These are phyloP conservation scores for Botryotinia convoluta DNA, from an alignment of 2,329 filamentous ascomycete genomes.

Conservation along the genomic window DNA sequence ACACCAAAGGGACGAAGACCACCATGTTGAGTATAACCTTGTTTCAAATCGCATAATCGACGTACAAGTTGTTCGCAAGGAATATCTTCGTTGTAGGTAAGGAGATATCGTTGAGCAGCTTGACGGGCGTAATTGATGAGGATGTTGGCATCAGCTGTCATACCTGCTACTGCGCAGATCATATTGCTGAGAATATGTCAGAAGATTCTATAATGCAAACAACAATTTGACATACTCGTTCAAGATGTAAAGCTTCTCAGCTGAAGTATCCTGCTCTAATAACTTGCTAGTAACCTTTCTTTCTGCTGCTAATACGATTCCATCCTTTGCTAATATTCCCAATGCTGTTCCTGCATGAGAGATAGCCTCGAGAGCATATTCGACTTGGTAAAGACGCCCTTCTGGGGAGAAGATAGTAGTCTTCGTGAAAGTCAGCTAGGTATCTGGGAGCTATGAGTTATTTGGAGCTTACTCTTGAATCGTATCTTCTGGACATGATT, in stretches of 20 bases:
- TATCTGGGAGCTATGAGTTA: background rate
- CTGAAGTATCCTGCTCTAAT: conserved; percentile 97
- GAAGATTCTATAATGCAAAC: conserved; percentile 18
- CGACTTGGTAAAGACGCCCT: conserved; percentile 96
- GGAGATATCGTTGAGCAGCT: conserved; percentile 93
- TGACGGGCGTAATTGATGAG: conserved; percentile 99
- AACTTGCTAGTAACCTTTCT: conserved; percentile 99
- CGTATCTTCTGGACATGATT: conserved; percentile 91
- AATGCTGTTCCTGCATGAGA: conserved; percentile 97
- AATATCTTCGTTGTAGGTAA: conserved; percentile 99
- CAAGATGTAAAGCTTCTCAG: conserved; percentile 98
- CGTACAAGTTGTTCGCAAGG: conserved; percentile 98
- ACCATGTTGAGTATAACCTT: conserved; percentile 98
- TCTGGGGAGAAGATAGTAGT: conserved; percentile 99
- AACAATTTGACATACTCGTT: conserved; percentile 71
- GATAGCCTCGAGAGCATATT: conserved; percentile 98
- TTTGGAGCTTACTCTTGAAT: conserved; percentile 75
- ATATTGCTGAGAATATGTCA: conserved; percentile 70
- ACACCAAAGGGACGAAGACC: conserved; percentile 97
- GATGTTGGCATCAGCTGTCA: conserved; percentile 99
- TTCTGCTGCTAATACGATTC: conserved; percentile 96
- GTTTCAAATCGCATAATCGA: conserved; percentile 94
- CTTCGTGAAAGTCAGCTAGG: conserved; percentile 46
- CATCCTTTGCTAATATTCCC: conserved; percentile 95
- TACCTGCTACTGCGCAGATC: conserved; percentile 98